Percentiles rank a stretch among this genome's conserved stretches.
phyloP scores from a whole-genome alignment of 2,329 filamentous ascomycete species.

The Exophiala bonariae region DNA sequence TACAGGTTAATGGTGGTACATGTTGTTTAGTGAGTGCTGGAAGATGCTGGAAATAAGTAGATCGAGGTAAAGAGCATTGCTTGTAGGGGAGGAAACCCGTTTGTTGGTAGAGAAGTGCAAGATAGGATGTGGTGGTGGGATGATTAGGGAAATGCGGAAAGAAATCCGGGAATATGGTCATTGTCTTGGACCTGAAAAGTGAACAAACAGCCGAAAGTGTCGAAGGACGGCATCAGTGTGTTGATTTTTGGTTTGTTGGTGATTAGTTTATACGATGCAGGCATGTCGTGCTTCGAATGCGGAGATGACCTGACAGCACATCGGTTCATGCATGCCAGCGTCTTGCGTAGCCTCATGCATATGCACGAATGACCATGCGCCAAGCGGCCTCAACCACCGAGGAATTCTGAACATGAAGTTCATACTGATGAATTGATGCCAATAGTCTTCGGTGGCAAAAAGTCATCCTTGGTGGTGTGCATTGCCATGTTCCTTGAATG shows the following conservation, averaged over 20 bases:
- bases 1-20: constrained; percentile 22
- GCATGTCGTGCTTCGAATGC: constrained; percentile 20
- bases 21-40: constrained; percentile 1
- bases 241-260: too few relatives aligned
- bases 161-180: too few relatives aligned
- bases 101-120: too few relatives aligned
- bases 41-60: not conserved
- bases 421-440: constrained; percentile 3
- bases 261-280: constrained; percentile 12
- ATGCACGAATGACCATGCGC: constrained; percentile 11
- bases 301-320: constrained; percentile 19
- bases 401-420: too few relatives aligned
- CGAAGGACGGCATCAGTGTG: too few relatives aligned
- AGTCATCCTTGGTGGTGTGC: too few relatives aligned
- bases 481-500: too few relatives aligned
- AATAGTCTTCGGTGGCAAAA: too few relatives aligned
- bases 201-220: constrained; percentile 1
- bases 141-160: not conserved
- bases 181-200: too few relatives aligned
- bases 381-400: constrained; percentile 7
- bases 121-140: not conserved
- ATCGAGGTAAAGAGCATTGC: too few relatives aligned
- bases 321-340: constrained; percentile 10
- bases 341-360: constrained; percentile 2
- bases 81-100: too few relatives aligned